These are phyloP conservation scores for Backusella psychrophila DNA, from an alignment of 192 early-diverging fungal genomes.

Conservation along the genomic window DNA sequence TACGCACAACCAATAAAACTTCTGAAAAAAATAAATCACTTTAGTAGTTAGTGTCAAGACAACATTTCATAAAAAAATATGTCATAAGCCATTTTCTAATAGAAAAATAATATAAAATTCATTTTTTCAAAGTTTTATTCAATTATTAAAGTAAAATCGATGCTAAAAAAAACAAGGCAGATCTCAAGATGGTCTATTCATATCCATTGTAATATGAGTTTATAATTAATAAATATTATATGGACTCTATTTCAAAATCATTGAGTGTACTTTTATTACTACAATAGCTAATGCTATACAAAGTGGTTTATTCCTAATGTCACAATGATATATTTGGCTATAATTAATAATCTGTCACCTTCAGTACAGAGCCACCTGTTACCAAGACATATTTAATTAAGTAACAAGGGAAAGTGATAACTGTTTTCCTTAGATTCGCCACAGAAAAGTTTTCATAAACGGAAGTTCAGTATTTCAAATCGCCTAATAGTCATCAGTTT, in stretches of 20 bases:
- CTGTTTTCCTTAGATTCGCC: too few species aligned
- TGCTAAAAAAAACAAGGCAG: too few species aligned
- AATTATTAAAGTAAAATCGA: too few species aligned
- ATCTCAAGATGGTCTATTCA: too few species aligned
- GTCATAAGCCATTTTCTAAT: too few species aligned
- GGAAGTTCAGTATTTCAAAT: neutral
- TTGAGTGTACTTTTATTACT: neutral
- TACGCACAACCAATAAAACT: too few species aligned
- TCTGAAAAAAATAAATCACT: too few species aligned
- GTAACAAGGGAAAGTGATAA: neutral
- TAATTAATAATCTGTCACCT: neutral
- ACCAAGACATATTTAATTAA: neutral
- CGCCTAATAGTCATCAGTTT: neutral
- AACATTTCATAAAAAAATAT: too few species aligned
- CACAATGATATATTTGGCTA: neutral
- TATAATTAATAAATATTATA: neutral
- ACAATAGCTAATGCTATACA: neutral
- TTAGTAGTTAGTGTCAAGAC: too few species aligned
- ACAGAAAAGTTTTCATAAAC: neutral
- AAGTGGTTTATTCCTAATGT: neutral
- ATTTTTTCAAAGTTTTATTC: too few species aligned
- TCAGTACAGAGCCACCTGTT: neutral
- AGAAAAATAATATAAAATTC: too few species aligned
- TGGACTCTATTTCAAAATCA: neutral
- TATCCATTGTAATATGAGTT: too few species aligned